Base-by-base conservation (phyloP, 495 filamentous ascomycete genomes). In the Xylaria scruposa region DNA sequence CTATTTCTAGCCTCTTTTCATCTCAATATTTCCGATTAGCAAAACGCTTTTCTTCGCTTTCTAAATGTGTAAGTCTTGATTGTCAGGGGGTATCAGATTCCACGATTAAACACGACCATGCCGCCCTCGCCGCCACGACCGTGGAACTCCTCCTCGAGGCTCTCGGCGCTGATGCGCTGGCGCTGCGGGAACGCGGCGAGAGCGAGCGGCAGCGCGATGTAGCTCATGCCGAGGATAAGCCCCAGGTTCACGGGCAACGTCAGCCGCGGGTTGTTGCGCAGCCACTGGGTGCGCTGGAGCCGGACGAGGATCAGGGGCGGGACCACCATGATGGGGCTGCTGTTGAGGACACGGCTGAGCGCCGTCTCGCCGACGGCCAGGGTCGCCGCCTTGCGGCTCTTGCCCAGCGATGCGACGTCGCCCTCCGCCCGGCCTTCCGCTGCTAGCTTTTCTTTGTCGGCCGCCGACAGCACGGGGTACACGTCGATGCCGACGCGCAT, bases 291-390 rank as follows among this genome's bases (percentile, higher is more conserved):
- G 78, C 87, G 85, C 85, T 97, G 95, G 68, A 98, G 81, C 64
- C 90, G 83, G n/a, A 97, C 91, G 69, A 97, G 85, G 47, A 95
- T 82, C 72, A 98, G 82, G 33, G 95, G 92, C 29, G 96, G 96
- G 29, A 99, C 82, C 4, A 97, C 94, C 96, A 99, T 99, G 81
- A 99, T 95, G 0, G 96, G 96, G 2, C 92, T 97, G 67, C 94
- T 91, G 81, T 98, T 99, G 73, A 98, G 81, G 42, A 98, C 93
- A 42, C 96, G 89, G 72, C 90, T 93, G 29, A 96, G 82, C 1
- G 96, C 97, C 47, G 96, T 98, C 85, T 99, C 95, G 31, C 89
- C 89, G 8, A 99, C 97, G 0, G 96, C 96, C 17, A 98, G 80
- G 15, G 88, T 92, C 3, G 97, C 96, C 4, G 96, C 97, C 75